Evolutionary conservation across 768 basidiomycete genomes (phyloP), one percentile per base, ranked within the genome.

Genomic region (Amanita rubescens): DNA sequence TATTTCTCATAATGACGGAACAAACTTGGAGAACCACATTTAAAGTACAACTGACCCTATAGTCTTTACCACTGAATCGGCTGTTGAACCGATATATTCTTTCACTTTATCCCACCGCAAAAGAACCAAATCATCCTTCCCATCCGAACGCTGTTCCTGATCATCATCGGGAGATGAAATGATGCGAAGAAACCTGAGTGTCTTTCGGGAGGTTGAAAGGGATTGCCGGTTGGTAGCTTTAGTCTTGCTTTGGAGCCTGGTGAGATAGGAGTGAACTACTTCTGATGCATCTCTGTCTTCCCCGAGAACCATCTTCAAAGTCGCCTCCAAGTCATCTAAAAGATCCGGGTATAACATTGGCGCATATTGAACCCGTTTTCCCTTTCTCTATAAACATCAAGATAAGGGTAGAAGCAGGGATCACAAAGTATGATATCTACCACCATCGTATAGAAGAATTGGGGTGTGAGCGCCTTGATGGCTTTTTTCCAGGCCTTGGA

Each of bases 11-110:
- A 30, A 30, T 30, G 27, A 45, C 44, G 44, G 24, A 45, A 45
- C 44, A 45, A 45, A 17, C 24, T 45, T 24, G 24, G 22, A 45
- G 44, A 45, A 45, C 44, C 44, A 45, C 44, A 45, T 45, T 45
- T 45, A 45, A 45, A 45, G 22, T 47, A 34, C 20, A 32, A 30
- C 12, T 30, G 25, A 32, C 27, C 8, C 27, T 27, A n/a, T 17
- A 46, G 10, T 46, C 24, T 46, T 46, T 30, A 32, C 27, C 45
- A 46, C 44, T 45, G 44, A 46, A 46, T 46, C 45, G 15, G 12
- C 45, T 32, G 53, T 54, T 30, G 53, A 49, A 54, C 46, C 34
- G 30, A 54, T 14, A 61, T 63, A n/a, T n/a, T n/a, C n/a, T n/a
- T n/a, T n/a, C n/a, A n/a, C n/a, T 46, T 46, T 32, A 54, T 54